Percentiles rank a stretch among this genome's conserved stretches.
Conservation (phyloP, 2,329 filamentous ascomycete species). For the Myriosclerotinia curreyana region DNA sequence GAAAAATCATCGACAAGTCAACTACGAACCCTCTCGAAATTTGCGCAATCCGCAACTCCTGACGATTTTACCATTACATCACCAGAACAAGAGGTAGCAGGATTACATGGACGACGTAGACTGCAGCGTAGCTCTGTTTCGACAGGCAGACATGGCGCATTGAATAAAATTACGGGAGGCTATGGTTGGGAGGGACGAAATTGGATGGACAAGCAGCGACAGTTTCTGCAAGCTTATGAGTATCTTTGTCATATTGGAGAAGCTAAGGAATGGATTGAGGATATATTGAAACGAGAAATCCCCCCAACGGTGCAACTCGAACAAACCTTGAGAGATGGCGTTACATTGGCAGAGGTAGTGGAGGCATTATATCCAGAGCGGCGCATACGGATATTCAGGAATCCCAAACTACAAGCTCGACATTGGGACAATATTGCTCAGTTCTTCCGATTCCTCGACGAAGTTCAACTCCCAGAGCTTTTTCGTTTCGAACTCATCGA, state of each 20-base stretch:
- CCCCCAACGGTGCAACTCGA: constrained; percentile 92
- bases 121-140: constrained; percentile 63
- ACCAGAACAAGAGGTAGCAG: constrained; percentile 79
- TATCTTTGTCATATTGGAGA: constrained; percentile 99
- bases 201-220: constrained; percentile 99
- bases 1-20: constrained; percentile 89
- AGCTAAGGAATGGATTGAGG: constrained; percentile 98
- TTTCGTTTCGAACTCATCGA: constrained; percentile 98
- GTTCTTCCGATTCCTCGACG: constrained; percentile 90
- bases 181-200: constrained; percentile 79
- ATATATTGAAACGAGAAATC: constrained; percentile 79
- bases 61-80: constrained; percentile 80
- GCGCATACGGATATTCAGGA: constrained; percentile 76
- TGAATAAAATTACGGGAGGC: constrained; percentile 47
- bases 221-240: constrained; percentile 95
- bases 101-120: constrained; percentile 77
- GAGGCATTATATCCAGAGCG: constrained; percentile 79
- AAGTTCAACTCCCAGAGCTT: constrained; percentile 87
- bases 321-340: constrained; percentile 86
- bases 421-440: constrained; percentile 98
- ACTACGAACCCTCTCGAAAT: constrained; percentile 78
- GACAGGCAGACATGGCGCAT: constrained; percentile 43
- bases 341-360: constrained; percentile 91
- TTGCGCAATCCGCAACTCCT: constrained; percentile 70
- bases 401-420: constrained; percentile 82